phyloP scores from a whole-genome alignment of 2,329 filamentous ascomycete species.

The Aspergillus sp. region DNA sequence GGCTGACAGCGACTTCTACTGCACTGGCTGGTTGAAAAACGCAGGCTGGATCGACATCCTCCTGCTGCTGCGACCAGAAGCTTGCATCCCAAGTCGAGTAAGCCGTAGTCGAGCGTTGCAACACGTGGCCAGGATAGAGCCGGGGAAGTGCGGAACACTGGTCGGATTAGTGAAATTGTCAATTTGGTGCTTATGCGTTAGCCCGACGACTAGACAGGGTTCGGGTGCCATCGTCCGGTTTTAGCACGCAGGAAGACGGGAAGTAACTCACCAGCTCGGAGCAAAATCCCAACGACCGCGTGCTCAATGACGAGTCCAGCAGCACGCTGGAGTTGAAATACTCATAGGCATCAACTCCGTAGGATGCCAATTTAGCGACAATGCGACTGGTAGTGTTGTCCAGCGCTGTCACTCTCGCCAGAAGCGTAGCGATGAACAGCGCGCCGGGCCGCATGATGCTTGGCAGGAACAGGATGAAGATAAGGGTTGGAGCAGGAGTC shows the following conservation, averaged over 20 bases:
- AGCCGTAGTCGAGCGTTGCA: constrained; percentile 16
- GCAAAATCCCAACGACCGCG: constrained; percentile 1
- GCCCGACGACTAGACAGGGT: not conserved
- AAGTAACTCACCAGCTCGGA: not conserved
- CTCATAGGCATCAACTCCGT: not conserved
- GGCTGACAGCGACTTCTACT: constrained; percentile 33
- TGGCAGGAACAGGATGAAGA: not conserved
- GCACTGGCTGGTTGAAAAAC: constrained; percentile 34
- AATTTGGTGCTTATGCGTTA: not conserved
- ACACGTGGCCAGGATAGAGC: constrained; percentile 18
- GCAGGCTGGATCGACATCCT: constrained; percentile 35
- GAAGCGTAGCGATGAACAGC: not conserved
- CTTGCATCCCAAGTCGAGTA: constrained; percentile 25
- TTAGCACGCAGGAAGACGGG: not conserved
- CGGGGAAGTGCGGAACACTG: constrained; percentile 18
- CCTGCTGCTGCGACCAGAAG: constrained; percentile 43
- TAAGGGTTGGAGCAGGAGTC: not conserved
- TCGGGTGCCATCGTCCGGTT: not conserved
- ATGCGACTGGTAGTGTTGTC: constrained; percentile 1
- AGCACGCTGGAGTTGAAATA: constrained; percentile 1
- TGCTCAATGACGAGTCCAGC: not conserved
- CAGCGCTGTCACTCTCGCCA: not conserved
- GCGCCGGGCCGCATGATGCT: not conserved
- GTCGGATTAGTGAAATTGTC: not conserved
- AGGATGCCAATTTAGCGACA: not conserved